A percentile compares a stretch with the other conserved stretches of the same genome.
Conservation (phyloP, 306 rosid species). For the Leucaena leucocephala region DNA sequence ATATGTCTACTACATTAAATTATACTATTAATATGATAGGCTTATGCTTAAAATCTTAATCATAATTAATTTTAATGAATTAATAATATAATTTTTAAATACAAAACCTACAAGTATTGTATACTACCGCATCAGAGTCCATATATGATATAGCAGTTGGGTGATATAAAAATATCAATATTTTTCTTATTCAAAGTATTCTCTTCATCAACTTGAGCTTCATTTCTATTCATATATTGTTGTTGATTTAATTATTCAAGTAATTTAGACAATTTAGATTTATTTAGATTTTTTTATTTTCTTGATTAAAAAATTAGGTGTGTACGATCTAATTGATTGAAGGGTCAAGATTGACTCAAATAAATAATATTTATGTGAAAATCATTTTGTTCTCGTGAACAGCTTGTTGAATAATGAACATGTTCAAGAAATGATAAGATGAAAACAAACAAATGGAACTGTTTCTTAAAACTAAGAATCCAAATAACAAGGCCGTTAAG, state of each 20-base stretch:
- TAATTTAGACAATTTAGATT: not conserved
- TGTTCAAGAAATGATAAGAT: not conserved
- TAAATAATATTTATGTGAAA: too few relatives aligned
- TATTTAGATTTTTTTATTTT: not conserved
- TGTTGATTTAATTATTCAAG: not conserved
- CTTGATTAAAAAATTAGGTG: not conserved
- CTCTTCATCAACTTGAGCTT: not conserved
- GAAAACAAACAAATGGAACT: not conserved
- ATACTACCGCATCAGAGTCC: not conserved
- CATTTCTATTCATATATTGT: not conserved
- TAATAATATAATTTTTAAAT: not conserved
- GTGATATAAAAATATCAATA: not conserved
- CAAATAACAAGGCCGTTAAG: not conserved
- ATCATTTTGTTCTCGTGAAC: too few relatives aligned
- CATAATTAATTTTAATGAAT: not conserved
- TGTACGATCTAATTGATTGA: not conserved
- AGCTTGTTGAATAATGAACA: not conserved
- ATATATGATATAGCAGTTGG: not conserved
- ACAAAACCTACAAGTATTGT: not conserved
- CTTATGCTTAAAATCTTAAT: not conserved
- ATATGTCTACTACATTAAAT: not conserved
- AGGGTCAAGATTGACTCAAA: not conserved
- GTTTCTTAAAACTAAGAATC: not conserved
- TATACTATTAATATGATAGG: not conserved
- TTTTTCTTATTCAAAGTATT: not conserved